Evolutionary conservation across 352 stramenopile genomes (phyloP), one percentile per base, ranked within the genome.

Genomic region (Globisporangium canariense): DNA sequence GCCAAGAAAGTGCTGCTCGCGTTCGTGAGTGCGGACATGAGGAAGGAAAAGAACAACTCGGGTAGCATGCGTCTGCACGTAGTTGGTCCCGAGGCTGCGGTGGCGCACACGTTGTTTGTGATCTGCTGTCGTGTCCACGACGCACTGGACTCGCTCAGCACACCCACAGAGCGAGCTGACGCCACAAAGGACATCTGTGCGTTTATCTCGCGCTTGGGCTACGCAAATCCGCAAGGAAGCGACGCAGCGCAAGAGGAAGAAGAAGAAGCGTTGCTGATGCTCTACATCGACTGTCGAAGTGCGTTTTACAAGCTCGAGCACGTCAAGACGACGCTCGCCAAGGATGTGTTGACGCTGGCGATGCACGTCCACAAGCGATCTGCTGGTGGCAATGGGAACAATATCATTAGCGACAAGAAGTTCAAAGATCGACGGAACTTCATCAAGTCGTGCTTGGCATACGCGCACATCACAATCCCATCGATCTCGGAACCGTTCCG

Each of bases 361-460:
- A 81, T 95, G 71, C 62, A 86, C 28, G 78, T 83, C 4, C 63
- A 85, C 57, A 70, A 74, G 11, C 67, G 71, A 11, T 68, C 22
- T 41, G 52, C 2, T 25, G 10, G 34, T 28, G 43, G 30, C 11
- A 36, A n/a, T 30, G 36, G 45, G 20, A 16, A 22, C 46, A 13
- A 4, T 10, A n/a, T 13, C 25, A 46, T 49, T 14, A 52, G n/a
- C 10, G 62, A 65, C 62, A 74, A 74, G 57, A 64, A 64, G 8
- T 28, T 40, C 25, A 74, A 88, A 61, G 68, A 66, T 6, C 70
- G 74, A n/a, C 76, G 80, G 4, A 74, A 79, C 47, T 94, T 97
- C 40, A 77, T 96, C 66, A 95, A 96, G 55, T 94, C 86, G 2
- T 96, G 89, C 58, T 67, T 97, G n/a, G 91, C 91, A 6, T 97